A percentile compares a stretch with the other conserved stretches of the same genome.
These are phyloP conservation scores for Neophaeococcomyces mojaviensis DNA, from an alignment of 2,329 filamentous ascomycete genomes.

Conservation along the genomic window DNA sequence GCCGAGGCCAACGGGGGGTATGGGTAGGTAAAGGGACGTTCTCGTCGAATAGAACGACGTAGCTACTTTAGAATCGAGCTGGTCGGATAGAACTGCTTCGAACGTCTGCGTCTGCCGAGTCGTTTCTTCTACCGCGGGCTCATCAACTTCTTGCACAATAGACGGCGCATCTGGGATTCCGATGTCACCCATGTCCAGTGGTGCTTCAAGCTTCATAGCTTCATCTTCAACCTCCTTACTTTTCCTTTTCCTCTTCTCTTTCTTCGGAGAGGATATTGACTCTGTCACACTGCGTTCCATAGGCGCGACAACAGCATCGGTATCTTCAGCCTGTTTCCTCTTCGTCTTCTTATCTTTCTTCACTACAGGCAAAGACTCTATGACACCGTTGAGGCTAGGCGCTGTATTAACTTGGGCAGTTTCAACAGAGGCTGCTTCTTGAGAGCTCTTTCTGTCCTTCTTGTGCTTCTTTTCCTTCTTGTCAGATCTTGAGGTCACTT, in stretches of 20 bases:
- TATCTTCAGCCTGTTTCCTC: too few species aligned
- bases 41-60: slow-evolving; percentile 19
- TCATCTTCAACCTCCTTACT: slow-evolving; percentile 17
- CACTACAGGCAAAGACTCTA: background rate
- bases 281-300: too few species aligned
- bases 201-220: slow-evolving; percentile 6
- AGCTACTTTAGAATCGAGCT: slow-evolving; percentile 12
- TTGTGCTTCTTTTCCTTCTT: slow-evolving; percentile 12
- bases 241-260: slow-evolving; percentile 10
- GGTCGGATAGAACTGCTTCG: too few species aligned
- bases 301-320: too few species aligned
- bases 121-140: background rate
- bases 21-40: slow-evolving; percentile 54
- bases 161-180: slow-evolving; percentile 11
- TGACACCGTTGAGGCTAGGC: background rate
- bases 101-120: background rate
- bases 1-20: slow-evolving; percentile 49
- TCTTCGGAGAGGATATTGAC: background rate
- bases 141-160: slow-evolving; percentile 3
- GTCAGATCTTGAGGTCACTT: background rate
- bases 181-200: slow-evolving; percentile 10
- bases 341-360: background rate
- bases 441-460: slow-evolving; percentile 5
- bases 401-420: slow-evolving; percentile 9
- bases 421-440: background rate